Evolutionary conservation across 768 basidiomycete genomes (phyloP).

Genomic region (Tubosaeta sp.): DNA sequence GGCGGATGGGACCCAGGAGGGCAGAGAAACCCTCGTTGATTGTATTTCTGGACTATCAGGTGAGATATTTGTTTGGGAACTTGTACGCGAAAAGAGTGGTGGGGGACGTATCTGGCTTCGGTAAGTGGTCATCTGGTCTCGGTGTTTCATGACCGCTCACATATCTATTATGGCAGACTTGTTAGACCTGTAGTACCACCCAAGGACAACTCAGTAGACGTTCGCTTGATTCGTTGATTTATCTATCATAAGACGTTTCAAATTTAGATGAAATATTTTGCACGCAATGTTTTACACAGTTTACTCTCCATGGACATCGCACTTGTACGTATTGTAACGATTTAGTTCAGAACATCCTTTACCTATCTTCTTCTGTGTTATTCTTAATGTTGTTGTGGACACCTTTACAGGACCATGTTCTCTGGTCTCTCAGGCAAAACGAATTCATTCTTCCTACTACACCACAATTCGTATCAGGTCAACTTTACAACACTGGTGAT

Average conservation of each 20-base stretch:
- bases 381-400: slow-evolving; percentile 17
- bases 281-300: slow-evolving; percentile 1
- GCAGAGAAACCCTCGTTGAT: slow-evolving; percentile 51
- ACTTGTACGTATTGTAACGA: slow-evolving; percentile 15
- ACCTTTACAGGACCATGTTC: slow-evolving; percentile 1
- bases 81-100: slow-evolving; percentile 59
- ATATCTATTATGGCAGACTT: slow-evolving; percentile 10
- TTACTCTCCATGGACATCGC: slow-evolving; percentile 11
- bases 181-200: slow-evolving; percentile 18
- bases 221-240: slow-evolving; percentile 18
- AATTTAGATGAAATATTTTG: slow-evolving; percentile 15
- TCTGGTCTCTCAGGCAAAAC: background rate
- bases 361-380: slow-evolving; percentile 6
- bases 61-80: slow-evolving; percentile 42
- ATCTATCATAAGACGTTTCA: slow-evolving; percentile 20
- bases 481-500: slow-evolving; percentile 50
- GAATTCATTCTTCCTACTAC: background rate
- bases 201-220: slow-evolving; percentile 20
- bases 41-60: slow-evolving; percentile 41
- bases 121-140: slow-evolving; percentile 32
- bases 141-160: background rate
- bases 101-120: slow-evolving; percentile 61
- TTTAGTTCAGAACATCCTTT: background rate
- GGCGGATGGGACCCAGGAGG: slow-evolving; percentile 70
- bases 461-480: slow-evolving; percentile 28